Evolutionary conservation across 768 basidiomycete species (phyloP).

Genomic region (Podaxis sp.): DNA sequence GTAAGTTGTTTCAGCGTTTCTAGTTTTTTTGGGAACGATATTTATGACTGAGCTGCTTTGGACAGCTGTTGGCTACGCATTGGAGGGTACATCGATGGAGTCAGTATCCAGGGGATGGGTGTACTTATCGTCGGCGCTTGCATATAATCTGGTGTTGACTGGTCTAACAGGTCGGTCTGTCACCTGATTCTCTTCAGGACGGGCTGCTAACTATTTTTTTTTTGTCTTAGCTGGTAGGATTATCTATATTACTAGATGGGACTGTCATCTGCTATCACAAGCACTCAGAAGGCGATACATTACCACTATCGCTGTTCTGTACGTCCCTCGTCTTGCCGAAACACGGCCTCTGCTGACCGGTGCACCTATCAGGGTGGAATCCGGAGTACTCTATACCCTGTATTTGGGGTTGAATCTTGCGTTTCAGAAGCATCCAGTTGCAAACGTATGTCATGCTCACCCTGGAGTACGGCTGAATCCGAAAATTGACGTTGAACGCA

Average conservation of each 20-base stretch:
- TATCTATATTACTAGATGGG: constrained; percentile 26
- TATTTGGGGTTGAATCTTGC: constrained; percentile 28
- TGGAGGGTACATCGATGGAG: constrained; percentile 16
- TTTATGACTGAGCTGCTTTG: background rate
- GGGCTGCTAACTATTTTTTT: background rate
- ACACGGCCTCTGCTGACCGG: background rate
- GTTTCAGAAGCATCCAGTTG: constrained; percentile 20
- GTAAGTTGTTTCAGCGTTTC: constrained; percentile 17
- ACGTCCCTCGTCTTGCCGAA: constrained; percentile 8
- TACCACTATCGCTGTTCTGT: constrained; percentile 33
- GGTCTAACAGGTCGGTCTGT: constrained; percentile 26
- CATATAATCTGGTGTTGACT: constrained; percentile 30
- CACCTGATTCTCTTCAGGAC: background rate
- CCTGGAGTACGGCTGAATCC: background rate
- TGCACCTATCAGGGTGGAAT: constrained; percentile 28
- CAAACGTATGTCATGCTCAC: constrained; percentile 14
- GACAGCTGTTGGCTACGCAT: constrained; percentile 19
- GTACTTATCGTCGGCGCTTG: constrained; percentile 27
- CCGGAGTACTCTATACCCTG: constrained; percentile 32
- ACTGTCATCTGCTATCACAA: constrained; percentile 21
- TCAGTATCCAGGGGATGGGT: constrained; percentile 22
- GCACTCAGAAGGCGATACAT: constrained; percentile 27
- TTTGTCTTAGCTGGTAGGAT: constrained; percentile 27
- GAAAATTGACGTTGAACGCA: background rate
- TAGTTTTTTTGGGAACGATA: background rate